Conservation (phyloP, 495 filamentous ascomycete genomes). For the Daldinia loculata region DNA sequence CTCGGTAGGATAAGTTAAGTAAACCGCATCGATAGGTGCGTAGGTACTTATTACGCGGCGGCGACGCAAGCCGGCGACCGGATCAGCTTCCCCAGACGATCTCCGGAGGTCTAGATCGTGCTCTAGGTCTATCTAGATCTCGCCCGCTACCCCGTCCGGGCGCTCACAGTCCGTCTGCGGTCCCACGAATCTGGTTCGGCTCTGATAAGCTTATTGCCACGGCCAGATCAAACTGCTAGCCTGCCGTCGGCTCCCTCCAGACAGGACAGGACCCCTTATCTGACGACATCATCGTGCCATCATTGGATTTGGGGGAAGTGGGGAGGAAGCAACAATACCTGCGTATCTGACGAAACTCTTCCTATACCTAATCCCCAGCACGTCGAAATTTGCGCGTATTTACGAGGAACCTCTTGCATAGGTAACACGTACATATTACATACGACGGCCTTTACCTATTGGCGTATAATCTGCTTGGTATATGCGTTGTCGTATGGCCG, state of each 20-base stretch:
- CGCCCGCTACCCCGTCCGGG: constrained; percentile 31
- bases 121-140: constrained; percentile 44
- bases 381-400: neutral
- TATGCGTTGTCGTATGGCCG: constrained; percentile 4
- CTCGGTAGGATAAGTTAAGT: neutral
- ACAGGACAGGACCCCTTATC: constrained; percentile 21
- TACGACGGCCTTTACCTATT: neutral
- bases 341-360: neutral
- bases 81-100: constrained; percentile 35
- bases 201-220: constrained; percentile 39
- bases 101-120: constrained; percentile 38
- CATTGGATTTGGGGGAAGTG: neutral
- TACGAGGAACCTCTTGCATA: neutral
- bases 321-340: neutral
- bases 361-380: neutral
- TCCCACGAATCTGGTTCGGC: constrained; percentile 40
- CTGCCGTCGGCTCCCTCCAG: constrained; percentile 2
- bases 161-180: constrained; percentile 17
- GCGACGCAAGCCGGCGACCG: constrained; percentile 14
- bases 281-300: constrained; percentile 28
- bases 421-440: neutral
- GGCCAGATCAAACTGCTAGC: constrained; percentile 23
- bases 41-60: constrained; percentile 14
- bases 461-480: neutral
- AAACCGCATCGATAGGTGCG: constrained; percentile 16